Evolutionary conservation across 768 basidiomycete species (phyloP).

Genomic region (Psilocybe tampanensis): DNA sequence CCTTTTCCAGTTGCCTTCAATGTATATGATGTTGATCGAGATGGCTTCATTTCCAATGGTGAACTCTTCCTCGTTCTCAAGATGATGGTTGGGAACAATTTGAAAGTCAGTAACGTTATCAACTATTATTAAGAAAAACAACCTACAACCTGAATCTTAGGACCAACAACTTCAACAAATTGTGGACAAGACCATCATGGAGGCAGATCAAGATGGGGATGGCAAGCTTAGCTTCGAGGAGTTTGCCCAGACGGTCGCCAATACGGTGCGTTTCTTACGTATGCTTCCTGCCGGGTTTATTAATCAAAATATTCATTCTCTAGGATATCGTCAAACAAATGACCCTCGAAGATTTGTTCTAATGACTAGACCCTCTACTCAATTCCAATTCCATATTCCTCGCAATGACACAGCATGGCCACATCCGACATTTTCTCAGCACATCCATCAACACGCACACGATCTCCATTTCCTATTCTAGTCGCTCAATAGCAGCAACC

Average conservation of each 20-base stretch:
- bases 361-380: conserved; percentile 17
- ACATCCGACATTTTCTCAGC: not conserved
- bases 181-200: conserved; percentile 99
- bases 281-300: not conserved
- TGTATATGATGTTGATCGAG: conserved; percentile 98
- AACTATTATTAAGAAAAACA: not conserved
- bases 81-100: conserved; percentile 99
- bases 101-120: conserved; percentile 66
- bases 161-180: conserved; percentile 99
- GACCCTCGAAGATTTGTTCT: conserved; percentile 95
- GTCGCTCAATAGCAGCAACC: not conserved
- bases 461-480: not conserved
- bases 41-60: conserved; percentile 97
- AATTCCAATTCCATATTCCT: too few species aligned
- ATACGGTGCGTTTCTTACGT: conserved; percentile 66
- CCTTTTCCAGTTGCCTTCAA: conserved; percentile 99
- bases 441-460: not conserved
- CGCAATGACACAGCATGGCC: too few species aligned
- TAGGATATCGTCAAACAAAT: conserved; percentile 99
- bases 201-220: conserved; percentile 97
- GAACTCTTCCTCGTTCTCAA: conserved; percentile 98
- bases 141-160: conserved; percentile 38
- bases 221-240: conserved; percentile 98
- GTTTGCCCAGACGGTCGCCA: conserved; percentile 95
- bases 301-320: not conserved